phyloP scores from a whole-genome alignment of 1,284 basidiomycete genomes.

The Papiliotrema terrestris region DNA sequence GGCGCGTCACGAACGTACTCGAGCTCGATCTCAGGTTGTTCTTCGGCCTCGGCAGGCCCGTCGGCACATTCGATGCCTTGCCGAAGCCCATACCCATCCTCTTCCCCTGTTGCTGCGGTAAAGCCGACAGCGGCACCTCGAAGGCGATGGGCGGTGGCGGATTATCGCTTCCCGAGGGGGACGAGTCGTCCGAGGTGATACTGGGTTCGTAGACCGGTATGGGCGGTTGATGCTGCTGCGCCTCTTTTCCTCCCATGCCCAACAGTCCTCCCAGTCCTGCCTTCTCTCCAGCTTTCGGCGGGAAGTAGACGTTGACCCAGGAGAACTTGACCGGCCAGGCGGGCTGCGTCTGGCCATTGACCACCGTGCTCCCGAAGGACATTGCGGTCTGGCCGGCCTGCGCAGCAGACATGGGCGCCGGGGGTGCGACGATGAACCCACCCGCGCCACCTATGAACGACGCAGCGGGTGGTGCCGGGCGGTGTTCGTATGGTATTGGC shows the following conservation, averaged over 20 bases:
- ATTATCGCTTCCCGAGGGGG: conserved; percentile 18
- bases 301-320: conserved; percentile 42
- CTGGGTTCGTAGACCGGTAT: conserved; percentile 25
- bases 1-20: conserved; percentile 81
- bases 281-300: conserved; percentile 27
- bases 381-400: conserved; percentile 27
- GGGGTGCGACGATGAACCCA: conserved; percentile 19
- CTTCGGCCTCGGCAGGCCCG: conserved; percentile 62
- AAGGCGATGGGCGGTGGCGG: conserved; percentile 17
- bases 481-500: conserved; percentile 17
- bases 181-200: conserved; percentile 18
- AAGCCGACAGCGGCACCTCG: conserved; percentile 19
- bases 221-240: conserved; percentile 1
- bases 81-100: conserved; percentile 22
- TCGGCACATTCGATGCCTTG: conserved; percentile 13
- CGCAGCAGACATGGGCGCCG: conserved; percentile 9
- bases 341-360: conserved; percentile 43
- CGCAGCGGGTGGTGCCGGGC: conserved; percentile 13
- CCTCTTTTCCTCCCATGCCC: conserved; percentile 15
- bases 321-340: conserved; percentile 29
- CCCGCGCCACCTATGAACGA: conserved; percentile 31
- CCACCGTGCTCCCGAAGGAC: conserved; percentile 31
- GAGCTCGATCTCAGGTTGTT: conserved; percentile 82
- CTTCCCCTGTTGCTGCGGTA: conserved; percentile 16
- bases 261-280: conserved; percentile 30